Evolutionary conservation across 495 filamentous ascomycete species (phyloP).

Genomic region (Penicillium riverlandense): DNA sequence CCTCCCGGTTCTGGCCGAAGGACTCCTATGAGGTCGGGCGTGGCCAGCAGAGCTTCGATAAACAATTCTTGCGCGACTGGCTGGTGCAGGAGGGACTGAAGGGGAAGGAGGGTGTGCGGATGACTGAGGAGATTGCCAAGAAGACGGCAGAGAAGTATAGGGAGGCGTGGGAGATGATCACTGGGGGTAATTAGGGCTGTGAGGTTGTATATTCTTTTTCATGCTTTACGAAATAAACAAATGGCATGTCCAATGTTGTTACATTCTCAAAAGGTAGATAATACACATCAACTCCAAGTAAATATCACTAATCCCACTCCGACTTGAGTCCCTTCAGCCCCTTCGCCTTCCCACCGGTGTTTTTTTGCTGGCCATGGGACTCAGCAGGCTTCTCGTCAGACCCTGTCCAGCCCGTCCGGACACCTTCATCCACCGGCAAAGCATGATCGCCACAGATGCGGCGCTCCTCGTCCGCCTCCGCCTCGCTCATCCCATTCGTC

Average conservation of each 20-base stretch:
- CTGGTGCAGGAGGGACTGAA: constrained; percentile 62
- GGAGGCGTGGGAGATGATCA: constrained; percentile 66
- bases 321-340: constrained; percentile 30
- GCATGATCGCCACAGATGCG: constrained; percentile 37
- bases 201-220: background rate
- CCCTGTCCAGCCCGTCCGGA: constrained; percentile 23
- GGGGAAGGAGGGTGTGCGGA: constrained; percentile 58
- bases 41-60: constrained; percentile 80
- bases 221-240: background rate
- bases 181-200: constrained; percentile 38
- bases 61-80: constrained; percentile 90
- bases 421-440: constrained; percentile 35
- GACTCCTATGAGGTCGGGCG: constrained; percentile 64
- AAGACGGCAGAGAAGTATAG: constrained; percentile 59
- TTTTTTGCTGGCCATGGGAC: constrained; percentile 1
- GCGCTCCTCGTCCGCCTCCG: constrained; percentile 32
- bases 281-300: constrained; percentile 4
- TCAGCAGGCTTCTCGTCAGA: background rate
- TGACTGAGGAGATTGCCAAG: constrained; percentile 57
- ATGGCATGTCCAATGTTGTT: constrained; percentile 2
- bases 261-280: constrained; percentile 2
- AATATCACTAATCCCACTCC: constrained; percentile 31
- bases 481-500: constrained; percentile 39
- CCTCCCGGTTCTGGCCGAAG: constrained; percentile 82
- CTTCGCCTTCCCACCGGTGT: constrained; percentile 17